Evolutionary conservation across 768 basidiomycete species (phyloP).

Genomic region (Lentinula sp.): DNA sequence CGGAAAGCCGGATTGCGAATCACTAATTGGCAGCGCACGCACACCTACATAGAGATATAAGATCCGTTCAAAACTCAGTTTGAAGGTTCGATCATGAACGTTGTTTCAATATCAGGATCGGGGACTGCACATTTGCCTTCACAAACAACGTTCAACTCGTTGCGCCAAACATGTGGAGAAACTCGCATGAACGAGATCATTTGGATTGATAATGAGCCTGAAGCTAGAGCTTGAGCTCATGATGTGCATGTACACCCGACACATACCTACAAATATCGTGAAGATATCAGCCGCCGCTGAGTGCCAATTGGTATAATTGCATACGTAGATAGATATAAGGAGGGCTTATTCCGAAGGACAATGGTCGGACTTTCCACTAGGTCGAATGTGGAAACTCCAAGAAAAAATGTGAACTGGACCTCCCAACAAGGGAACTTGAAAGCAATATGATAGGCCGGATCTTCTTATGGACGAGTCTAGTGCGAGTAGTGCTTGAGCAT

Average conservation of each 20-base stretch:
- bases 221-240: background rate
- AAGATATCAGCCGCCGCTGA: background rate
- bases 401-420: background rate
- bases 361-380: background rate
- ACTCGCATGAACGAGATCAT: too few relatives aligned
- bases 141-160: background rate
- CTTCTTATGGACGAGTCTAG: background rate
- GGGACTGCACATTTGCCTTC: background rate
- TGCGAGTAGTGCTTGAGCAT: background rate
- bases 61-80: background rate
- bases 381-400: background rate
- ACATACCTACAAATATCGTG: background rate
- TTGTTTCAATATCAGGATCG: background rate
- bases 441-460: slow-evolving; percentile 14
- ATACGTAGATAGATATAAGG: background rate
- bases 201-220: too few relatives aligned
- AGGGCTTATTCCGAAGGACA: background rate
- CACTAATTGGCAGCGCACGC: background rate
- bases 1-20: too few relatives aligned
- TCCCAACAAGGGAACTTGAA: background rate
- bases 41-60: background rate
- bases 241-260: background rate
- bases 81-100: background rate
- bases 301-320: background rate
- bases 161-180: background rate